These are phyloP conservation scores for Penicillium sclerotiorum DNA, from an alignment of 2,329 filamentous ascomycete genomes.

Conservation along the genomic window DNA sequence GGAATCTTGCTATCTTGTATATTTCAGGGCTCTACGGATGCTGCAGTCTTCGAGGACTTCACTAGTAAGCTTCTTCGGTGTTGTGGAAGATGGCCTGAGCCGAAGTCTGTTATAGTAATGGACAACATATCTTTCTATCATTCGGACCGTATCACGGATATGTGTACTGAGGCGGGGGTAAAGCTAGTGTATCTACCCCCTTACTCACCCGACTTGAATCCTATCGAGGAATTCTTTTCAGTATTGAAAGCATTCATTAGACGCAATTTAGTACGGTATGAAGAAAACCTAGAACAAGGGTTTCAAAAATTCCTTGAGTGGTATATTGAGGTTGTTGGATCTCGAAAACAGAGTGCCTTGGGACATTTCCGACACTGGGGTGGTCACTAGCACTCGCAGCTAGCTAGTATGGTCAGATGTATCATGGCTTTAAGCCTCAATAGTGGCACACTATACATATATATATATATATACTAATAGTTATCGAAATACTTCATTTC, in stretches of 20 bases:
- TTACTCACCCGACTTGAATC: constrained; percentile 41
- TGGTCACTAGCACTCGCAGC: not conserved
- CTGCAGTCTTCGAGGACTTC: constrained; percentile 4
- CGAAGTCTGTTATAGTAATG: constrained; percentile 19
- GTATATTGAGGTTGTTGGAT: constrained; percentile 1
- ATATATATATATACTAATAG: not conserved
- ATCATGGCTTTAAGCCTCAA: not conserved
- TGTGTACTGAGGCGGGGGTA: too few species aligned
- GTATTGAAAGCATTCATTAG: constrained; percentile 38
- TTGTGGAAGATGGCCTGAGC: constrained; percentile 6
- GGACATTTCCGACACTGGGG: constrained; percentile 4
- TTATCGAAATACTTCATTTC: not conserved
- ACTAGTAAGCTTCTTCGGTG: constrained; percentile 3
- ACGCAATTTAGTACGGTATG: not conserved
- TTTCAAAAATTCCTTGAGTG: constrained; percentile 1
- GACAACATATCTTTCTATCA: constrained; percentile 1
- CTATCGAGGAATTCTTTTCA: constrained; percentile 41
- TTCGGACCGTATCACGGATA: not conserved
- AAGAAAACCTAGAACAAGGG: constrained; percentile 5
- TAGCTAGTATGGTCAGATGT: not conserved
- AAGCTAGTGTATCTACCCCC: constrained; percentile 27
- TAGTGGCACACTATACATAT: not conserved
- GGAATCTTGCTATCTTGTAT: constrained; percentile 7
- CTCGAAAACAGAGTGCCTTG: constrained; percentile 6
- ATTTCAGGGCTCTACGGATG: constrained; percentile 4